Evolutionary conservation across 2,329 filamentous ascomycete genomes (phyloP), one percentile per base, ranked within the genome.

Genomic region (Ceratocystis ficicola): DNA sequence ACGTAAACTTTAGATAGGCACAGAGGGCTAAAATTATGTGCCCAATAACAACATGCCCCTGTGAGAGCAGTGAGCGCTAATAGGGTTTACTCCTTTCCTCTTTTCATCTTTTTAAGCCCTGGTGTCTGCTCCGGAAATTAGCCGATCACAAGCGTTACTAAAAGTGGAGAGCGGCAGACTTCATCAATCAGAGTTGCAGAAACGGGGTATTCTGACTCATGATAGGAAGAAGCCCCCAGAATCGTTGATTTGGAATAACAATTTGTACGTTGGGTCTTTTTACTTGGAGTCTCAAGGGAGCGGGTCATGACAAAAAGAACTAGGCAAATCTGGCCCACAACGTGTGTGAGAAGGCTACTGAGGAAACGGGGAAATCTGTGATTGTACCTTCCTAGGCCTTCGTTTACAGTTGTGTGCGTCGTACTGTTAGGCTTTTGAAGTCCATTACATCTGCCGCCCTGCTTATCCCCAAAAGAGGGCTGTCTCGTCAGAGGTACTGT

Each of bases 341-440:
- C 36, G 48, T 50, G 48, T 5, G 6, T 25, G n/a, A 25, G 17
- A 22, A 25, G 48, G 20, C 48, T 52, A 52, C 7, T 52, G 4
- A 52, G 48, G 22, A 52, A 28, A 52, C 48, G 25, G 20, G 25
- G 48, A 52, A 12, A 25, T 20, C 20, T 25, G 15, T 28, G 48
- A 52, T 28, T 52, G 2, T 28, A 52, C 20, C 48, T 25, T 52
- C 22, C 20, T 10, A 25, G 5, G 8, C 48, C 7, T 20, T 3
- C n/a, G n/a, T 28, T 52, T 52, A 20, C 10, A 52, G 22, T 41
- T 41, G 5, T 41, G 36, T 41, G 36, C 10, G 48, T 52, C 48
- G 48, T 52, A 10, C 48, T 52, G 48, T 52, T 25, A 52, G 48
- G 48, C 48, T 52, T 52, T 52, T 52, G 48, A n/a, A 52, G 48